Evolutionary conservation across 2,329 filamentous ascomycete genomes (phyloP).

Genomic region (Aspergillus sp.): DNA sequence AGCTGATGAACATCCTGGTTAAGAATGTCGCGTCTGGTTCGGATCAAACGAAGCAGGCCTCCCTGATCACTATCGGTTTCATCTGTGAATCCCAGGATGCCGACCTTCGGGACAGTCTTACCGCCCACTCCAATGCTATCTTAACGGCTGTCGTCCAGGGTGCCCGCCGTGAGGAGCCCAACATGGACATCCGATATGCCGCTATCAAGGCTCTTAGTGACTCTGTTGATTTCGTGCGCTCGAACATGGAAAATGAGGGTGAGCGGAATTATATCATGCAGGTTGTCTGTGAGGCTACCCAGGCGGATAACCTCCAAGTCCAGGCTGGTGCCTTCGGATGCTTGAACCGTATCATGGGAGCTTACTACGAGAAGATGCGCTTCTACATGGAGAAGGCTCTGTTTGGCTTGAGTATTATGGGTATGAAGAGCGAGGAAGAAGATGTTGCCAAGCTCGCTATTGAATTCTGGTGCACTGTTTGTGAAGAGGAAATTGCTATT

Average conservation of each 20-base stretch:
- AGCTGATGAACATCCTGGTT: slow-evolving; percentile 83
- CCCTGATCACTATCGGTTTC: slow-evolving; percentile 93
- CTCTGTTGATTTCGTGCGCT: slow-evolving; percentile 93
- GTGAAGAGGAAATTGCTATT: slow-evolving; percentile 96
- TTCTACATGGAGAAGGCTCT: slow-evolving; percentile 99
- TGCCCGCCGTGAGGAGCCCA: slow-evolving; percentile 91
- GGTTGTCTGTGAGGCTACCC: slow-evolving; percentile 97
- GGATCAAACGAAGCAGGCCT: slow-evolving; percentile 89
- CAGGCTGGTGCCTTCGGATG: slow-evolving; percentile 96
- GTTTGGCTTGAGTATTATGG: slow-evolving; percentile 93
- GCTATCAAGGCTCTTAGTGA: slow-evolving; percentile 93
- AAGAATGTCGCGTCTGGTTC: slow-evolving; percentile 85
- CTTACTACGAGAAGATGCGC: slow-evolving; percentile 99
- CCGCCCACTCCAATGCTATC: slow-evolving; percentile 92
- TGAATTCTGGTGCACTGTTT: slow-evolving; percentile 99
- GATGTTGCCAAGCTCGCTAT: slow-evolving; percentile 97
- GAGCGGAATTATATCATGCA: slow-evolving; percentile 99
- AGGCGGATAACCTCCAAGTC: slow-evolving; percentile 84
- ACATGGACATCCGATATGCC: slow-evolving; percentile 82
- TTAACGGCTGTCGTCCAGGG: slow-evolving; percentile 96
- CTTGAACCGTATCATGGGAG: slow-evolving; percentile 95
- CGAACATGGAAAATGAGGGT: slow-evolving; percentile 98
- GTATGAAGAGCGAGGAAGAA: slow-evolving; percentile 97
- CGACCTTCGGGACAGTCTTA: slow-evolving; percentile 75
- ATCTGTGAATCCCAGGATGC: slow-evolving; percentile 93